Conservation (phyloP, 306 rosid genomes). For the Pyrus bretschneideri region DNA sequence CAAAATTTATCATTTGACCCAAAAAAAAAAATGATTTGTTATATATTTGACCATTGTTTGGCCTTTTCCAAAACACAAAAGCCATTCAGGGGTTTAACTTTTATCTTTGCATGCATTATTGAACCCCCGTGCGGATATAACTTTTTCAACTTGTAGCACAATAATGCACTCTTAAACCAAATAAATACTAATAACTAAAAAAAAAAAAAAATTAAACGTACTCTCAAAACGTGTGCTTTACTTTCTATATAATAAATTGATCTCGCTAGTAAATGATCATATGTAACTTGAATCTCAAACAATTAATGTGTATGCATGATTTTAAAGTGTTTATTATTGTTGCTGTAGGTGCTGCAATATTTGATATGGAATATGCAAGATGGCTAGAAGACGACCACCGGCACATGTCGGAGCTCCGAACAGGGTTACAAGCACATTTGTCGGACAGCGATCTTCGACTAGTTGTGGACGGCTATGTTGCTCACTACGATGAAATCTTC, state of each 20-base stretch:
- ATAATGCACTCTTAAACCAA: background rate
- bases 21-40: too few species aligned
- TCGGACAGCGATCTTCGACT: slow-evolving; percentile 55
- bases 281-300: too few species aligned
- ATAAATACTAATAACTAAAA: background rate
- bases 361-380: slow-evolving; percentile 88
- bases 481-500: slow-evolving; percentile 76
- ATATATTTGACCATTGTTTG: background rate
- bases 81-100: slow-evolving; percentile 18
- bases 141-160: background rate
- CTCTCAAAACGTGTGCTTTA: background rate
- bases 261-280: background rate
- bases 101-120: background rate
- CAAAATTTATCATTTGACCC: too few species aligned
- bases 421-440: slow-evolving; percentile 51
- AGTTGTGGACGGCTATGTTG: slow-evolving; percentile 56
- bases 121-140: background rate
- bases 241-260: background rate
- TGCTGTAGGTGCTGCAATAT: slow-evolving; percentile 68
- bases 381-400: slow-evolving; percentile 92
- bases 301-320: too few species aligned
- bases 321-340: background rate
- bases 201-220: background rate
- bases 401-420: slow-evolving; percentile 58
- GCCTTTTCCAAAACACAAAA: slow-evolving; percentile 23